A percentile compares a stretch with the other conserved stretches of the same genome.
Evolutionary conservation across 139 green algal species (phyloP).

Genomic region (Picochlorum costavermella): DNA sequence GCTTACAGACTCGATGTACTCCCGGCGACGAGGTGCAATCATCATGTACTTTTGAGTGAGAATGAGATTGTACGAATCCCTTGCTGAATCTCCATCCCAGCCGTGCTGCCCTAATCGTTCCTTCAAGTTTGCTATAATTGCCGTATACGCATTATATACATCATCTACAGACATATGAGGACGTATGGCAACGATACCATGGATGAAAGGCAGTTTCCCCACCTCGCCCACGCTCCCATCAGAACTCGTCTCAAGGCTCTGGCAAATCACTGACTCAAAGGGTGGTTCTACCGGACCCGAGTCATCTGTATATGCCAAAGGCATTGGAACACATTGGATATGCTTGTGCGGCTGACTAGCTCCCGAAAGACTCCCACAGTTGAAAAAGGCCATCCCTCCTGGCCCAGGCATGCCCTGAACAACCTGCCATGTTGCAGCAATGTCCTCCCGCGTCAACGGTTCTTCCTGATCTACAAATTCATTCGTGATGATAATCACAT

Average conservation of each 20-base stretch:
- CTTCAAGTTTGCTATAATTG: neutral
- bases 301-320: slow-evolving; percentile 10
- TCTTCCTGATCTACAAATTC: slow-evolving; percentile 60
- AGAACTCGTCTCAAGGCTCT: neutral
- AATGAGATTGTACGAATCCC: slow-evolving; percentile 43
- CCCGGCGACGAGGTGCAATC: slow-evolving; percentile 37
- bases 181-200: too few species aligned
- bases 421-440: slow-evolving; percentile 46
- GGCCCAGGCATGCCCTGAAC: slow-evolving; percentile 38
- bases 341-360: slow-evolving; percentile 82
- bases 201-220: neutral
- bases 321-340: slow-evolving; percentile 58
- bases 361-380: slow-evolving; percentile 59
- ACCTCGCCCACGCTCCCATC: neutral
- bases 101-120: too few species aligned
- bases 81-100: neutral
- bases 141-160: neutral
- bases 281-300: neutral
- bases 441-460: slow-evolving; percentile 46
- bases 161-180: too few species aligned
- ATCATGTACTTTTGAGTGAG: slow-evolving; percentile 39
- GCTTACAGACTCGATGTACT: slow-evolving; percentile 34
- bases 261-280: slow-evolving; percentile 1
- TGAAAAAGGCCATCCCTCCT: slow-evolving; percentile 75
- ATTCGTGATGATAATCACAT: slow-evolving; percentile 61